Conservation (phyloP, 2,329 filamentous ascomycete genomes). For the Arthrobotrys sinensis region DNA sequence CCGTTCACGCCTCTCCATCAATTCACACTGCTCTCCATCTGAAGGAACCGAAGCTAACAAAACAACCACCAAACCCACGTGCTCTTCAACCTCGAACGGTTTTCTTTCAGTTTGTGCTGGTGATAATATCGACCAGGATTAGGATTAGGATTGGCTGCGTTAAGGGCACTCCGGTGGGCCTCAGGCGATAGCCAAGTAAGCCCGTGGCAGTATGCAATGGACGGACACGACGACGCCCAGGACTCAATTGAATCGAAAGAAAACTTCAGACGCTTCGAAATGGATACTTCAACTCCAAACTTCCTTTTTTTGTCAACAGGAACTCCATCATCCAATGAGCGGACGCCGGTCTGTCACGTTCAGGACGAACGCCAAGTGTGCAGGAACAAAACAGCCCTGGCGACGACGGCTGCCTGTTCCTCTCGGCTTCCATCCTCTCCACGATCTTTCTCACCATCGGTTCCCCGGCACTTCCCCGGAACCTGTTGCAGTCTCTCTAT, state of each 20-base stretch:
- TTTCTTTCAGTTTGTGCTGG: too few relatives aligned
- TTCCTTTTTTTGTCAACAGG: background rate
- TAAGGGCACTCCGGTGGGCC: too few relatives aligned
- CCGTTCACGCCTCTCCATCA: too few relatives aligned
- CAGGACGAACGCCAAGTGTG: background rate
- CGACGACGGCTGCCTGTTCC: constrained; percentile 1
- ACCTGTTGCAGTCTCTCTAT: background rate
- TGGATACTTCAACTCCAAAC: background rate
- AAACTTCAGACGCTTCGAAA: background rate
- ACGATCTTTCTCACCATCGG: background rate
- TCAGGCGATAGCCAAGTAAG: too few relatives aligned
- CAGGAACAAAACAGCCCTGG: constrained; percentile 9
- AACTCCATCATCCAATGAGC: constrained; percentile 22
- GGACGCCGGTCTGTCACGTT: constrained; percentile 4
- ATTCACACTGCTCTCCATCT: too few relatives aligned
- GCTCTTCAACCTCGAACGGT: too few relatives aligned
- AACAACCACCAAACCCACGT: too few relatives aligned
- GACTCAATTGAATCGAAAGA: background rate
- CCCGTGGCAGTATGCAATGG: too few relatives aligned
- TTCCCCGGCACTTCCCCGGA: background rate
- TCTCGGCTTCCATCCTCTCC: background rate
- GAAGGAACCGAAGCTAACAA: too few relatives aligned
- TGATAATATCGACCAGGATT: too few relatives aligned
- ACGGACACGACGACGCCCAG: too few relatives aligned
- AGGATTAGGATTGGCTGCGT: too few relatives aligned